A percentile compares a stretch with the other conserved stretches of the same genome.
Conservation (phyloP, 2,329 filamentous ascomycete species). For the Exutisphaerella laricina region DNA sequence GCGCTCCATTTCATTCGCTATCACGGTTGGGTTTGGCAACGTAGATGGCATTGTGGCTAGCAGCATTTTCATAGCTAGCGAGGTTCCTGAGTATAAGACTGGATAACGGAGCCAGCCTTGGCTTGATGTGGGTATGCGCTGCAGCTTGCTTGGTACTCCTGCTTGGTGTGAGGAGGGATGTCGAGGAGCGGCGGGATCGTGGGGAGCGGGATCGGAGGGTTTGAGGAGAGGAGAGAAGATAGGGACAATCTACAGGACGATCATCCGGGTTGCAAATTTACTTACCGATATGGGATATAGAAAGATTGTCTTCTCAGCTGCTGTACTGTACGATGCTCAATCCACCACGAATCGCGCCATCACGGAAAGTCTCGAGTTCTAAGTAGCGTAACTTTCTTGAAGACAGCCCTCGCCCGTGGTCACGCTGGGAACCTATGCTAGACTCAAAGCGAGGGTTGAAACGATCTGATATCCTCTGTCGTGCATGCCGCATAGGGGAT, state of each 20-base stretch:
- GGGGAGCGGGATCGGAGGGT: conserved; percentile 45
- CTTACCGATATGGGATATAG: conserved; percentile 10
- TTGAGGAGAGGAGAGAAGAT: conserved; percentile 33
- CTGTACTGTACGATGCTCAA: background rate
- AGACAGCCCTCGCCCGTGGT: no score
- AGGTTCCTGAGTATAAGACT: conserved; percentile 46
- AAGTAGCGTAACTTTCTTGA: no score
- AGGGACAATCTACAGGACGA: conserved; percentile 48
- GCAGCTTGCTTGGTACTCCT: conserved; percentile 39
- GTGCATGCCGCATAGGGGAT: no score
- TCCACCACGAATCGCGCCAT: background rate
- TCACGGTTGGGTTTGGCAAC: conserved; percentile 50
- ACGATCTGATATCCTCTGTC: no score
- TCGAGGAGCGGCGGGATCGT: conserved; percentile 42
- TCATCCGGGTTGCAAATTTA: conserved; percentile 47
- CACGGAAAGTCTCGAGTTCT: no score
- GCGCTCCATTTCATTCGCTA: conserved; percentile 48
- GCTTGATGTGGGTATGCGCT: conserved; percentile 43
- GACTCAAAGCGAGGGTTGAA: no score
- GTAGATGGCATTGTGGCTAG: conserved; percentile 47
- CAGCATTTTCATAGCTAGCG: conserved; percentile 47
- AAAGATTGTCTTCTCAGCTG: background rate
- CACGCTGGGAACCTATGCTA: no score
- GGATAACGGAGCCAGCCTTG: conserved; percentile 48
- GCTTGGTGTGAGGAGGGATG: conserved; percentile 41